phyloP scores from a whole-genome alignment of 2,329 filamentous ascomycete species.

The Calonectria pseudoturangicola region DNA sequence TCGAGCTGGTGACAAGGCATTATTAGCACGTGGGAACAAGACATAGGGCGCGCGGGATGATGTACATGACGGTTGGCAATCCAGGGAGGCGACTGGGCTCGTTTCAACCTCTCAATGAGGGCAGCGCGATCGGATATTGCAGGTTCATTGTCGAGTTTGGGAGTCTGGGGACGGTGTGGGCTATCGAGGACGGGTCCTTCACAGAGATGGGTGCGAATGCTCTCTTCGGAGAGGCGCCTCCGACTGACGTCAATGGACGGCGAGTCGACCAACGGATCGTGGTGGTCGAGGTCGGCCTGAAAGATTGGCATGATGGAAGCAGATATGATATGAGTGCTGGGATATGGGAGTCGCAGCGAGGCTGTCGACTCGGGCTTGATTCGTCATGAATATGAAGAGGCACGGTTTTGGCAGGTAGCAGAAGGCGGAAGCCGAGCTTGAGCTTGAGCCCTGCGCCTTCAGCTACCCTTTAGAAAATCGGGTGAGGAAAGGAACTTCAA shows the following conservation, averaged over 20 bases:
- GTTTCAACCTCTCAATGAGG: constrained; percentile 90
- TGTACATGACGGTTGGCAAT: constrained; percentile 77
- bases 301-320: constrained; percentile 73
- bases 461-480: constrained; percentile 31
- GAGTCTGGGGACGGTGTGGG: constrained; percentile 55
- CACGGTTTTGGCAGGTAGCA: constrained; percentile 22
- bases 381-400: constrained; percentile 49
- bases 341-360: constrained; percentile 59
- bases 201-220: constrained; percentile 76
- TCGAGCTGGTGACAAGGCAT: constrained; percentile 59
- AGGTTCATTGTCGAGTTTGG: constrained; percentile 50
- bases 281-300: constrained; percentile 69
- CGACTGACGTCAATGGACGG: constrained; percentile 45
- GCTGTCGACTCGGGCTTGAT: constrained; percentile 38
- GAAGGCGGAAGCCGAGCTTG: constrained; percentile 35
- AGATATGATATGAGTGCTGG: constrained; percentile 32
- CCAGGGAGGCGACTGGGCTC: constrained; percentile 85
- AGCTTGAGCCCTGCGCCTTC: constrained; percentile 34
- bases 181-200: constrained; percentile 73
- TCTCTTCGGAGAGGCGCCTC: constrained; percentile 73
- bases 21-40: constrained; percentile 44
- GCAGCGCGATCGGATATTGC: constrained; percentile 80
- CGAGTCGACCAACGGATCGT: constrained; percentile 51
- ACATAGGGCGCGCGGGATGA: constrained; percentile 33
- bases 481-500: constrained; percentile 34